These are phyloP conservation scores for Pythium monospermum DNA, from an alignment of 352 stramenopile species.

Conservation along the genomic window DNA sequence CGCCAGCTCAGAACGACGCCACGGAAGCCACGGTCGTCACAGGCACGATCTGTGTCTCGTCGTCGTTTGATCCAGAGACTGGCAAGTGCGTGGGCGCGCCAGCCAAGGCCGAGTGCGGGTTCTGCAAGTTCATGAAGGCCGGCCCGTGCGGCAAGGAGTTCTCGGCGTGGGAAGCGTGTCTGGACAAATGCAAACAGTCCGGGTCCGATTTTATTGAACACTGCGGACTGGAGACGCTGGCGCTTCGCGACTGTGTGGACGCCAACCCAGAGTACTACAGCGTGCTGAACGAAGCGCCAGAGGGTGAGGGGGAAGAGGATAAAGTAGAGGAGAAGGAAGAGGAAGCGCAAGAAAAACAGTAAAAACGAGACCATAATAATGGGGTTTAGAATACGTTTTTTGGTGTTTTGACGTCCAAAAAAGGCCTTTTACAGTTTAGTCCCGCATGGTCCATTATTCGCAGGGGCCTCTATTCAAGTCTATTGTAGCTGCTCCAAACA, in stretches of 20 bases:
- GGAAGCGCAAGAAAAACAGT: conserved; percentile 1
- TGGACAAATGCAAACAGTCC: conserved; percentile 67
- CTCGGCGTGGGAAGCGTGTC: conserved; percentile 76
- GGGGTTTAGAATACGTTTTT: too few species aligned
- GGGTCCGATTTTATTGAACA: conserved; percentile 77
- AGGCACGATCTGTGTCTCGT: conserved; percentile 66
- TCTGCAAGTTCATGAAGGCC: conserved; percentile 90
- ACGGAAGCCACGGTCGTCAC: conserved; percentile 35
- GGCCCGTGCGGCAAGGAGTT: conserved; percentile 79
- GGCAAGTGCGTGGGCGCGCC: conserved; percentile 37
- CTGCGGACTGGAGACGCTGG: conserved; percentile 70
- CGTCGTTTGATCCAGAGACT: conserved; percentile 48
- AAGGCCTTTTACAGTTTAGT: too few species aligned
- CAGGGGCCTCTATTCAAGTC: too few species aligned
- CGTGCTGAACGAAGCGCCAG: conserved; percentile 59
- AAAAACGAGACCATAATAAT: neutral
- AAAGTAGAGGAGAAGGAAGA: conserved; percentile 9
- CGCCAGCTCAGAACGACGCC: conserved; percentile 16
- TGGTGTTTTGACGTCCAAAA: too few species aligned
- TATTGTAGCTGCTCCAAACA: too few species aligned
- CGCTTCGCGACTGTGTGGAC: conserved; percentile 81
- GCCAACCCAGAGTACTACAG: conserved; percentile 87
- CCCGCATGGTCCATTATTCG: too few species aligned
- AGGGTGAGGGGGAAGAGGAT: conserved; percentile 28
- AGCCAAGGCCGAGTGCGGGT: conserved; percentile 79